These are phyloP conservation scores for Sphagnum tenellum DNA, from an alignment of 225 moss, liverwort and hornwort species.

Conservation along the genomic window DNA sequence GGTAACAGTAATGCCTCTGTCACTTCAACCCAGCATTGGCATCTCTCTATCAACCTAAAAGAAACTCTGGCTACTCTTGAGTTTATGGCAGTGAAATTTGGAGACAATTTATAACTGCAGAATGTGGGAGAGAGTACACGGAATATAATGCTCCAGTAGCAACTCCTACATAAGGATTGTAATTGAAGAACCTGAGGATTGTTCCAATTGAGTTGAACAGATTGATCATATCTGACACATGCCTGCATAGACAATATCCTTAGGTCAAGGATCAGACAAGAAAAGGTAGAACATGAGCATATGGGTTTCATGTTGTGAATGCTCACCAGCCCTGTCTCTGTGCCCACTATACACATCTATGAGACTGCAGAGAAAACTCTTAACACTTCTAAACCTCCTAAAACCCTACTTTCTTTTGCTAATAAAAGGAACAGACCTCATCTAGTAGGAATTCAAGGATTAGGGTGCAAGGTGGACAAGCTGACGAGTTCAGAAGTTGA, in stretches of 20 bases:
- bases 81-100: not conserved
- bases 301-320: no score
- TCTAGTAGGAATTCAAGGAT: no score
- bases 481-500: no score
- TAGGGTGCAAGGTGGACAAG: no score
- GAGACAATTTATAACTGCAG: constrained; percentile 4
- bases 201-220: constrained; percentile 99
- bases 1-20: not conserved
- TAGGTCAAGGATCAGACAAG: not conserved
- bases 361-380: no score
- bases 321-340: no score
- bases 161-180: not conserved
- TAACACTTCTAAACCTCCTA: no score
- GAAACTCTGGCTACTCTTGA: not conserved
- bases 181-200: constrained; percentile 72
- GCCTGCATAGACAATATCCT: constrained; percentile 36
- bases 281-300: no score
- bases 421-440: no score
- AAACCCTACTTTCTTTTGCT: no score
- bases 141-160: constrained; percentile 7
- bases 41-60: not conserved
- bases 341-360: no score
- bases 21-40: not conserved
- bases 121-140: constrained; percentile 14
- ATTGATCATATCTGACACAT: constrained; percentile 87